Percentiles rank a stretch among this genome's conserved stretches.
Evolutionary conservation across 2,329 filamentous ascomycete species (phyloP).

Genomic region (Cercospora sp.): DNA sequence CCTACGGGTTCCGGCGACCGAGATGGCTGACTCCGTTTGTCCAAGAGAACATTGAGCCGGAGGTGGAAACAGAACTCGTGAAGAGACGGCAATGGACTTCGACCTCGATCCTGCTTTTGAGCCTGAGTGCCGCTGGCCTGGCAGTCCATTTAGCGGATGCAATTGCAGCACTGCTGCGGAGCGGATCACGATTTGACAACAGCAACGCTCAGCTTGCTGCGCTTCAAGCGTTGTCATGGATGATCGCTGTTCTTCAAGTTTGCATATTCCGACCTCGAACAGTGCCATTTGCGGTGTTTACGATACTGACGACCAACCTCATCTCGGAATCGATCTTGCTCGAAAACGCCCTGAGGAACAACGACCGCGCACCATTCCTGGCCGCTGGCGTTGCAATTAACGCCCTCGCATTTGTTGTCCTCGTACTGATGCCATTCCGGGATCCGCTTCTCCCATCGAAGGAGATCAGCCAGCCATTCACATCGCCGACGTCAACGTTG

Average conservation of each 20-base stretch:
- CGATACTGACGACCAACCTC: conserved; percentile 28
- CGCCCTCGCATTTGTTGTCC: conserved; percentile 51
- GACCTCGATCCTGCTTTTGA: conserved; percentile 23
- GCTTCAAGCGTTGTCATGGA: conserved; percentile 29
- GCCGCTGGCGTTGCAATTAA: conserved; percentile 39
- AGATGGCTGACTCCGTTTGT: conserved; percentile 56
- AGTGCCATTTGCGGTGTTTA: conserved; percentile 30
- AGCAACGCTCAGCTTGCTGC: conserved; percentile 9
- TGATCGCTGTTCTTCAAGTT: conserved; percentile 28
- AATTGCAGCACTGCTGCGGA: background rate
- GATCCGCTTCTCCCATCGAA: conserved; percentile 55
- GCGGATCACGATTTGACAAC: background rate
- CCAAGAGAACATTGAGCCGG: conserved; percentile 39
- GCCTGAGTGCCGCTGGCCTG: conserved; percentile 24
- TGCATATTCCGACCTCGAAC: conserved; percentile 32
- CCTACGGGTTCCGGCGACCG: conserved; percentile 40
- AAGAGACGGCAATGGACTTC: conserved; percentile 35
- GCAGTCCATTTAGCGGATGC: conserved; percentile 24
- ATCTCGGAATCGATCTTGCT: conserved; percentile 30
- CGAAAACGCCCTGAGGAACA: conserved; percentile 18
- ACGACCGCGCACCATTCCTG: conserved; percentile 15
- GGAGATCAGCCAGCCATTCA: conserved; percentile 61
- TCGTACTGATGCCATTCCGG: conserved; percentile 70
- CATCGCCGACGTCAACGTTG: conserved; percentile 57
- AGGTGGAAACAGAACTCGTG: conserved; percentile 33